Base-by-base conservation (phyloP, 192 early-diverging fungal genomes). In the Diversispora eburnea region DNA sequence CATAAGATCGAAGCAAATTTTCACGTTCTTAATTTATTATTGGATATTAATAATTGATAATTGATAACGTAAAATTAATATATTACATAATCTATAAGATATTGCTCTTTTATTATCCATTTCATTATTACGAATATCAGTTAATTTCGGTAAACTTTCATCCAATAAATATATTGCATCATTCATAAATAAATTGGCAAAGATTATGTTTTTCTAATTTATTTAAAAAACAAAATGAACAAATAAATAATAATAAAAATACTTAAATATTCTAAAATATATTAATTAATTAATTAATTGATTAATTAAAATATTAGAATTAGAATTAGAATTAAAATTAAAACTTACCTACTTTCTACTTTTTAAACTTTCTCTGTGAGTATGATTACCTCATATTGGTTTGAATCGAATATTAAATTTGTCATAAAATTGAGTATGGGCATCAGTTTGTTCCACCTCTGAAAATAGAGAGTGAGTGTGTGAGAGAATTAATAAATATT, bases 401-500 rank as follows among this genome's bases (percentile, higher is more conserved):
- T 95, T 95, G 77, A 98, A 98, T 45, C 97, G 90, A 73, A 96
- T 95, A 79, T 93, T 97, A 83, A 98, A 97, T 80, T 99, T 99
- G 80, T 99, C 97, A 76, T 97, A 99, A 75, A 99, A 99, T 77
- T 97, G 95, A 4, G 92, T 90, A 74, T 88, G 88, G 3, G 88
- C 86, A 17, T 96, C 97, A 19, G 96, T 97, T 55, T 95, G 91
- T 79, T 99, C 97, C 8, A 96, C 93, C 71, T 98, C 97, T 85
- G n/a, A n/a, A n/a, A n/a, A n/a, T n/a, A n/a, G n/a, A n/a, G n/a
- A n/a, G n/a, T n/a, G n/a, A n/a, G n/a, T n/a, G n/a, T n/a, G n/a
- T n/a, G n/a, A n/a, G n/a, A n/a, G n/a, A n/a, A n/a, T n/a, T n/a
- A n/a, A n/a, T n/a, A n/a, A n/a, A n/a, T n/a, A n/a, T n/a, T n/a